Conservation (phyloP, 495 filamentous ascomycete species). For the Astrocystis sublimbata region DNA sequence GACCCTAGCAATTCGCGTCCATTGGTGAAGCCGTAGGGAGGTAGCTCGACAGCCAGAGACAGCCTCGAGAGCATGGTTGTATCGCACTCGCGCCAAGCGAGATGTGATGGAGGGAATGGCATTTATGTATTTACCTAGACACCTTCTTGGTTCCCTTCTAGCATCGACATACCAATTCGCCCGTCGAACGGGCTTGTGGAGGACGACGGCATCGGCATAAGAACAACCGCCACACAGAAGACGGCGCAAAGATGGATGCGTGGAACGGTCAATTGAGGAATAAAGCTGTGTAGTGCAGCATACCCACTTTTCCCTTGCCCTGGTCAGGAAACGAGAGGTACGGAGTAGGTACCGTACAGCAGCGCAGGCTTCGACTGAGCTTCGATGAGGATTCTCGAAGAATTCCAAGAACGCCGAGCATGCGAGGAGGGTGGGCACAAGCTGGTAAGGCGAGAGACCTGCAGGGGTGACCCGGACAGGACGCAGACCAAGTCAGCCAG, state of each 20-base stretch:
- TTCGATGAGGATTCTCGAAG: slow-evolving; percentile 38
- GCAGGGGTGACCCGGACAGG: slow-evolving; percentile 19
- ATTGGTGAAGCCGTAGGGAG: background rate
- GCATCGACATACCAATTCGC: background rate
- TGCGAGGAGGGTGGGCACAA: slow-evolving; percentile 7
- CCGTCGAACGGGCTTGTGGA: background rate
- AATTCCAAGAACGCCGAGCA: slow-evolving; percentile 31
- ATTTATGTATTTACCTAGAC: background rate
- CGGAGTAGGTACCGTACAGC: background rate
- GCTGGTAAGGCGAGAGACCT: slow-evolving; percentile 17
- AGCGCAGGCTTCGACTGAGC: slow-evolving; percentile 22
- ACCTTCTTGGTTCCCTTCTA: too few relatives aligned
- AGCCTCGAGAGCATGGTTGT: background rate
- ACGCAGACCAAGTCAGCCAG: slow-evolving; percentile 19
- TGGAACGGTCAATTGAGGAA: background rate
- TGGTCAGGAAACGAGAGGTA: too few relatives aligned
- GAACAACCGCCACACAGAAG: background rate
- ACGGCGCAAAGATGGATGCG: too few relatives aligned
- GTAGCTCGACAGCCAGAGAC: background rate
- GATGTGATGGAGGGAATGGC: background rate
- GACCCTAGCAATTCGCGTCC: background rate
- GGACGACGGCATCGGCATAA: background rate
- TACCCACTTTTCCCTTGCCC: slow-evolving; percentile 13
- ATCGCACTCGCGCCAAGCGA: background rate
- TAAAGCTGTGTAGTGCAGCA: background rate